phyloP scores from a whole-genome alignment of 257 asterid genomes.

The Ballota nigra region DNA sequence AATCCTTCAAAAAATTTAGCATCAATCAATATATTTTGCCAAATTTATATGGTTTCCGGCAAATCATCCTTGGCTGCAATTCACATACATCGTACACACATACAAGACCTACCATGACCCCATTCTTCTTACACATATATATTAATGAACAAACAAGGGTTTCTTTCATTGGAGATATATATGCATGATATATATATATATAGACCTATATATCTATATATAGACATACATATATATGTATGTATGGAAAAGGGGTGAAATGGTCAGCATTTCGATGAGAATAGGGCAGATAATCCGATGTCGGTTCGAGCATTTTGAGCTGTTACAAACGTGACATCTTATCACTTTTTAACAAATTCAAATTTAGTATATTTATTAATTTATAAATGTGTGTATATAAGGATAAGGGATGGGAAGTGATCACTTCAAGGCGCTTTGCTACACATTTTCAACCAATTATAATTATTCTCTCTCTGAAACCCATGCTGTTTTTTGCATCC shows the following conservation, averaged over 20 bases:
- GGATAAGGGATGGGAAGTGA: slow-evolving; percentile 40
- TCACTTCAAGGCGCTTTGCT: slow-evolving; percentile 34
- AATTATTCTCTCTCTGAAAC: slow-evolving; percentile 13
- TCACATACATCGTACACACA: slow-evolving; percentile 35
- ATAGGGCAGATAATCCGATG: slow-evolving; percentile 22
- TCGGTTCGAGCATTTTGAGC: slow-evolving; percentile 2
- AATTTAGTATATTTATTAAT: not conserved
- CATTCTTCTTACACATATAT: not conserved
- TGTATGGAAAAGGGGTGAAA: not conserved
- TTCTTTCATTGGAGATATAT: not conserved
- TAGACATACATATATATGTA: not conserved
- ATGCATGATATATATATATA: not conserved
- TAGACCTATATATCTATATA: not conserved
- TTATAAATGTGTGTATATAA: not conserved
- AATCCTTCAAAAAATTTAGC: not conserved
- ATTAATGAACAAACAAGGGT: not conserved
- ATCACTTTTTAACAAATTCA: slow-evolving; percentile 22
- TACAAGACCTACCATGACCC: slow-evolving; percentile 38
- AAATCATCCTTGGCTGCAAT: slow-evolving; percentile 65
- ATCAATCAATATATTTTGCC: too few species aligned
- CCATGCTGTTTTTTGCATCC: slow-evolving; percentile 16
- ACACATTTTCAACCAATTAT: slow-evolving; percentile 30
- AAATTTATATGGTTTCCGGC: slow-evolving; percentile 28
- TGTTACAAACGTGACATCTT: slow-evolving; percentile 32
- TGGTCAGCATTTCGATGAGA: slow-evolving; percentile 30